Conservation (phyloP, 768 basidiomycete species). For the Glaciozyma antarctica region DNA sequence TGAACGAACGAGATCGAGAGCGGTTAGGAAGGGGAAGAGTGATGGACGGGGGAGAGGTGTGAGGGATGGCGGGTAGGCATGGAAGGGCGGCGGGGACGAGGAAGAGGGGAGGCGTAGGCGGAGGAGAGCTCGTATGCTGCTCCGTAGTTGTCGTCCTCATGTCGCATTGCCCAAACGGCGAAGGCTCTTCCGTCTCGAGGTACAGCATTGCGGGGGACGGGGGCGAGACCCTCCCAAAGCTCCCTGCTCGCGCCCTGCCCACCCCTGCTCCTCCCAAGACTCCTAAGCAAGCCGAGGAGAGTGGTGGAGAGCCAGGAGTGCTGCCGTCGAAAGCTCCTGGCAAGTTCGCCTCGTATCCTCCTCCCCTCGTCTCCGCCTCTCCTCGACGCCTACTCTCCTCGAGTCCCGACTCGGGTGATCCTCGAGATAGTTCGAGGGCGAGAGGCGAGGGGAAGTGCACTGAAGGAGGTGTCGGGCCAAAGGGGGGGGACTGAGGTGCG, state of each 20-base stretch:
- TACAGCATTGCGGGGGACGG: constrained; percentile 15
- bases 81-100: background rate
- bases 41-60: background rate
- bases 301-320: too few species aligned
- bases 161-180: background rate
- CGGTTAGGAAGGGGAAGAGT: background rate
- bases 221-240: background rate
- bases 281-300: background rate
- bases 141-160: background rate
- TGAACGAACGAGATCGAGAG: background rate
- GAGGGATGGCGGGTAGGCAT: background rate
- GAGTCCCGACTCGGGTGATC: background rate
- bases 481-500: constrained; percentile 5
- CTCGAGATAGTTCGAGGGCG: background rate
- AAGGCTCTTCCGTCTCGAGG: constrained; percentile 7
- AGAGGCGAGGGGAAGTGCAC: constrained; percentile 2
- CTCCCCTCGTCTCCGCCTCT: background rate
- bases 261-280: background rate
- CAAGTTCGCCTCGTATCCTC: background rate
- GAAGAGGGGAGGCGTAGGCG: background rate
- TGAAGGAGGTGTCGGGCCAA: background rate
- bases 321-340: background rate
- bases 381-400: background rate
- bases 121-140: background rate
- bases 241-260: background rate